Percentiles rank a stretch among this genome's conserved stretches.
These are phyloP conservation scores for Wickerhamia fluorescens DNA, from an alignment of 805 yeast genomes.

Conservation along the genomic window DNA sequence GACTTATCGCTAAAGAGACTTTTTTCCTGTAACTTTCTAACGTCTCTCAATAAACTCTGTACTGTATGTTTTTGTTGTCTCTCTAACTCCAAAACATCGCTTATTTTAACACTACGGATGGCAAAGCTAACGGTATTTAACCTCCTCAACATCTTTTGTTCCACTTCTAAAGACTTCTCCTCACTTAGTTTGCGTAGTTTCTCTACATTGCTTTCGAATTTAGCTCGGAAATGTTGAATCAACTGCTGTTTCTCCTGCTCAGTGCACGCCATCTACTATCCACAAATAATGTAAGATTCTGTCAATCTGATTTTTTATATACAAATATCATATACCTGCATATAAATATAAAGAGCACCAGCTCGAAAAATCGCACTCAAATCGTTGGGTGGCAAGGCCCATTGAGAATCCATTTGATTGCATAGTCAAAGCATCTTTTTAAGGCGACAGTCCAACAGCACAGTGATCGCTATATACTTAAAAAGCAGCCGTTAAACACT, in stretches of 20 bases:
- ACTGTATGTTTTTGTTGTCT: conserved; percentile 22
- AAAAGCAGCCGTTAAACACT: conserved; percentile 2
- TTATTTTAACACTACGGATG: conserved; percentile 42
- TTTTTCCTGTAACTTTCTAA: too few relatives aligned
- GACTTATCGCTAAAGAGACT: too few relatives aligned
- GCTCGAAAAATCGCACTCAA: too few relatives aligned
- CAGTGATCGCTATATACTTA: background rate
- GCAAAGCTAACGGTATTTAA: conserved; percentile 42
- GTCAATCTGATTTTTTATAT: too few relatives aligned
- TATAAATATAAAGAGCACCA: too few relatives aligned
- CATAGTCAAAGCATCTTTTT: background rate
- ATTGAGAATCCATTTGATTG: too few relatives aligned
- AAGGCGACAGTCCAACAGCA: too few relatives aligned
- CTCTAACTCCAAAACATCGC: conserved; percentile 39
- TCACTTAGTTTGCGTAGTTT: conserved; percentile 20
- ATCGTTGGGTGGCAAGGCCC: too few relatives aligned
- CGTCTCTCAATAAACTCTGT: conserved; percentile 7
- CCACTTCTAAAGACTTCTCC: conserved; percentile 18
- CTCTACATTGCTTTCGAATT: conserved; percentile 13
- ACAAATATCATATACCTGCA: too few relatives aligned
- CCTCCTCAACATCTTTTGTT: conserved; percentile 33
- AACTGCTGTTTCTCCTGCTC: conserved; percentile 31
- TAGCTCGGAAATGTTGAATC: conserved; percentile 20
- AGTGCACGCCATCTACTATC: conserved; percentile 8
- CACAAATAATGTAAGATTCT: too few relatives aligned